phyloP scores from a whole-genome alignment of 495 filamentous ascomycete species.

The Penicillium mononematosum region DNA sequence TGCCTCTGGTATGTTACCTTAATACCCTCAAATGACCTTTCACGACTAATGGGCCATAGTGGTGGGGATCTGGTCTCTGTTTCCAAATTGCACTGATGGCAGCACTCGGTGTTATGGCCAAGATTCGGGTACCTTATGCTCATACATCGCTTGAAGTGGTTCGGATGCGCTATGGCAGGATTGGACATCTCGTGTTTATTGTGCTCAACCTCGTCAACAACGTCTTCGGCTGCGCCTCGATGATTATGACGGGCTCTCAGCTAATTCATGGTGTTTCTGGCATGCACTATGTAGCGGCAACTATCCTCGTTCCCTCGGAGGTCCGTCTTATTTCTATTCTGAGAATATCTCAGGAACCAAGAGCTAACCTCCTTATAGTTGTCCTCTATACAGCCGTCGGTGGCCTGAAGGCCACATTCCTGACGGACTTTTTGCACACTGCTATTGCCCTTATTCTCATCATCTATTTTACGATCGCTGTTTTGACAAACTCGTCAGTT shows the following conservation, averaged over 20 bases:
- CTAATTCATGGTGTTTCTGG: constrained; percentile 40
- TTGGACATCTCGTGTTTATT: constrained; percentile 51
- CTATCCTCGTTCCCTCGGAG: constrained; percentile 48
- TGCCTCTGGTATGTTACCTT: constrained; percentile 30
- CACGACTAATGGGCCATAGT: constrained; percentile 24
- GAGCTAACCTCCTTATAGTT: constrained; percentile 21
- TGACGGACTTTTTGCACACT: constrained; percentile 43
- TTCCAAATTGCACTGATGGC: constrained; percentile 46
- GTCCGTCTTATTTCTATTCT: constrained; percentile 10
- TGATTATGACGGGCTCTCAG: constrained; percentile 40
- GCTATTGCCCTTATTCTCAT: constrained; percentile 40
- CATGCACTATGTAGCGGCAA: constrained; percentile 43
- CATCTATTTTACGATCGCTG: constrained; percentile 38
- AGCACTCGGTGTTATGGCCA: constrained; percentile 39
- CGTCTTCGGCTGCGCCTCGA: constrained; percentile 46
- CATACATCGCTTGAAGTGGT: constrained; percentile 58
- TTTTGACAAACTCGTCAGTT: constrained; percentile 33
- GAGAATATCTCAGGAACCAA: not conserved
- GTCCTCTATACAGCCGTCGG: constrained; percentile 43
- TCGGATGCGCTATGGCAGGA: constrained; percentile 51
- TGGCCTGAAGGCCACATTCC: constrained; percentile 42
- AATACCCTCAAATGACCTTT: not conserved
- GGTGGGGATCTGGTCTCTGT: constrained; percentile 42
- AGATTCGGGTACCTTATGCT: constrained; percentile 53
- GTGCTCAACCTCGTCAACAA: constrained; percentile 53